Conservation (phyloP, 139 green algal species). For the Picochlorum sp. region DNA sequence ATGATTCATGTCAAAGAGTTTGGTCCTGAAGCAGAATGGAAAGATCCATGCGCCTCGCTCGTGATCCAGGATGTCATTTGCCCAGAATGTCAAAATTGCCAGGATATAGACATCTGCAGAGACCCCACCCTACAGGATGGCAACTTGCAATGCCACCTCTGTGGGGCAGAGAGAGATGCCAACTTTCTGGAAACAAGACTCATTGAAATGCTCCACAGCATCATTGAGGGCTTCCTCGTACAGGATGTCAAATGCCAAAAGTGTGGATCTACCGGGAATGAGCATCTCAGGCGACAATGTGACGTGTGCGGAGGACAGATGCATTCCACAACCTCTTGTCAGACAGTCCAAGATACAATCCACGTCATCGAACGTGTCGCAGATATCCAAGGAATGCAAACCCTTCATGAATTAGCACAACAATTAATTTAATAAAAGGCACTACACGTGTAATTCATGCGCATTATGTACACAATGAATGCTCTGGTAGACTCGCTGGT, state of each 20-base stretch:
- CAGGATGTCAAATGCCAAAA: constrained; percentile 81
- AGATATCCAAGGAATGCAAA: constrained; percentile 44
- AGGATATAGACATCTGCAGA: constrained; percentile 84
- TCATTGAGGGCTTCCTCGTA: constrained; percentile 54
- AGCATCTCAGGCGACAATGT: constrained; percentile 48
- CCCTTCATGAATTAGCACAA: constrained; percentile 38
- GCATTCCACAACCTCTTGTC: not conserved
- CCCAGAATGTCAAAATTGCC: constrained; percentile 79
- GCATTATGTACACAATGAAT: not conserved
- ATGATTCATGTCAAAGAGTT: constrained; percentile 82
- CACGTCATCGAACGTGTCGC: constrained; percentile 55
- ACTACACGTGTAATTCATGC: too few species aligned
- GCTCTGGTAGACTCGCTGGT: not conserved
- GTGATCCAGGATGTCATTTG: constrained; percentile 82
- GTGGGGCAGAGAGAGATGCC: constrained; percentile 15
- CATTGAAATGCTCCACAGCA: constrained; percentile 1
- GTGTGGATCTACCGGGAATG: constrained; percentile 45
- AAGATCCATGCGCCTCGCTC: constrained; percentile 76
- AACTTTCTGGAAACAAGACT: constrained; percentile 16
- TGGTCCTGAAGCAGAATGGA: constrained; percentile 48
- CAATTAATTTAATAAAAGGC: too few species aligned
- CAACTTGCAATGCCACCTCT: constrained; percentile 36
- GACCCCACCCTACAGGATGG: constrained; percentile 45
- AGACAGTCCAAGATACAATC: constrained; percentile 28
- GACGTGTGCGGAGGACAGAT: constrained; percentile 55